Evolutionary conservation across 1,284 basidiomycete species (phyloP).

Genomic region (Moesziomyces antarcticus): DNA sequence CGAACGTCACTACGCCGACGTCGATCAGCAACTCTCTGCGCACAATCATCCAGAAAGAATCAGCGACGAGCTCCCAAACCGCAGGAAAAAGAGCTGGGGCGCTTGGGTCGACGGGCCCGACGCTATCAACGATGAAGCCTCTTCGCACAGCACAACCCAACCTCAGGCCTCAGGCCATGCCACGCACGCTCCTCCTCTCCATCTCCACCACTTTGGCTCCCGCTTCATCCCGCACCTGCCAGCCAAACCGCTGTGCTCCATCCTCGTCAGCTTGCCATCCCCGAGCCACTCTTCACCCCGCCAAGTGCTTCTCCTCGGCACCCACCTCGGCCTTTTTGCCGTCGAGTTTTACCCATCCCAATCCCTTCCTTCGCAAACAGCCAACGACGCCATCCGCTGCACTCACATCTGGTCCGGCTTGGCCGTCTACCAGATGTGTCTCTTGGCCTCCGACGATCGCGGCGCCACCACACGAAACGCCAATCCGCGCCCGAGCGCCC

Average conservation of each 20-base stretch:
- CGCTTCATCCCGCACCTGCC: slow-evolving; percentile 54
- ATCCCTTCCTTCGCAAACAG: too few species aligned
- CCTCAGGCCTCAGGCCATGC: neutral
- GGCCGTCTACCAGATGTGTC: slow-evolving; percentile 53
- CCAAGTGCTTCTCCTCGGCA: slow-evolving; percentile 39
- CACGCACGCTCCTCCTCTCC: slow-evolving; percentile 28
- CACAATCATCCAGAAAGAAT: neutral
- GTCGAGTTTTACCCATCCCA: slow-evolving; percentile 14
- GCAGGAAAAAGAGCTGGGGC: slow-evolving; percentile 50
- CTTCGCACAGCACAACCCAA: neutral
- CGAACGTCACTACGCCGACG: slow-evolving; percentile 45
- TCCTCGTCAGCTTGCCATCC: slow-evolving; percentile 41
- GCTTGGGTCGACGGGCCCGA: slow-evolving; percentile 44
- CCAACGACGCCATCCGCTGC: slow-evolving; percentile 26
- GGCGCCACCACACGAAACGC: neutral
- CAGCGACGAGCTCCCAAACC: slow-evolving; percentile 2
- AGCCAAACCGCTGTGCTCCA: slow-evolving; percentile 51
- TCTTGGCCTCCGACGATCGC: slow-evolving; percentile 25
- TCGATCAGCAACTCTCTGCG: slow-evolving; percentile 15
- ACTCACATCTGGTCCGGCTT: slow-evolving; percentile 49
- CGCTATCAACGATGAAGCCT: slow-evolving; percentile 32
- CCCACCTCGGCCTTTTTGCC: slow-evolving; percentile 47
- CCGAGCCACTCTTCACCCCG: neutral
- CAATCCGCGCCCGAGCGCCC: neutral
- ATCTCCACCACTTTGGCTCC: slow-evolving; percentile 46